Percentiles rank a stretch among this genome's conserved stretches.
Conservation (phyloP, 306 rosid species). For the Ormosia semicastrata region DNA sequence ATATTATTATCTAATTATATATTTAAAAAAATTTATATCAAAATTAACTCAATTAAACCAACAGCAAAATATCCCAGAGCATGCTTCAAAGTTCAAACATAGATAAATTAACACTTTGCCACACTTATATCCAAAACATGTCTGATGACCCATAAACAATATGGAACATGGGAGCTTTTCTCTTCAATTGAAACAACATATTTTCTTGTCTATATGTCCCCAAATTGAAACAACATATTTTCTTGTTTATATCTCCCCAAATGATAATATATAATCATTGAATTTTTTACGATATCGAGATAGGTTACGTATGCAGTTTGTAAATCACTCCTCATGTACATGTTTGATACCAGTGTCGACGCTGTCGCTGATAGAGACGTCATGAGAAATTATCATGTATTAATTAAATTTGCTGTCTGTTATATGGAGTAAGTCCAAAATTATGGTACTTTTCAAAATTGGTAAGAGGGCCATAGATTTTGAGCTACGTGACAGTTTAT, state of each 20-base stretch:
- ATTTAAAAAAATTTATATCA: not conserved
- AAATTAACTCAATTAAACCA: not conserved
- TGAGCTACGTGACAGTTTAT: conserved; percentile 30
- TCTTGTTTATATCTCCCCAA: not conserved
- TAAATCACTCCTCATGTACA: conserved; percentile 29
- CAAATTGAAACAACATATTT: not conserved
- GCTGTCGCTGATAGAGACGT: conserved; percentile 31
- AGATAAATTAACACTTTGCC: not conserved
- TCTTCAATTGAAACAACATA: no score
- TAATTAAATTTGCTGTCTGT: conserved; percentile 33
- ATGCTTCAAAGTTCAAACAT: no score
- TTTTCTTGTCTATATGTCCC: no score
- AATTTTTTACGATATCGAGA: conserved; percentile 33
- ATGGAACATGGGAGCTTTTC: not conserved
- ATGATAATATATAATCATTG: not conserved
- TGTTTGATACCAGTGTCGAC: not conserved
- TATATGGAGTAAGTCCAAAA: conserved; percentile 44
- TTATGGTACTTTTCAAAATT: conserved; percentile 46
- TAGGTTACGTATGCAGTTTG: conserved; percentile 44
- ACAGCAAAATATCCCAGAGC: not conserved
- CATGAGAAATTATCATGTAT: not conserved
- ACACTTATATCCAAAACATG: not conserved
- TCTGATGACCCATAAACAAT: not conserved
- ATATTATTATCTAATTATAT: not conserved
- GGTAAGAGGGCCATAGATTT: conserved; percentile 44